These are phyloP conservation scores for Yamadazyma olivae DNA, from an alignment of 805 yeast species.

Conservation along the genomic window DNA sequence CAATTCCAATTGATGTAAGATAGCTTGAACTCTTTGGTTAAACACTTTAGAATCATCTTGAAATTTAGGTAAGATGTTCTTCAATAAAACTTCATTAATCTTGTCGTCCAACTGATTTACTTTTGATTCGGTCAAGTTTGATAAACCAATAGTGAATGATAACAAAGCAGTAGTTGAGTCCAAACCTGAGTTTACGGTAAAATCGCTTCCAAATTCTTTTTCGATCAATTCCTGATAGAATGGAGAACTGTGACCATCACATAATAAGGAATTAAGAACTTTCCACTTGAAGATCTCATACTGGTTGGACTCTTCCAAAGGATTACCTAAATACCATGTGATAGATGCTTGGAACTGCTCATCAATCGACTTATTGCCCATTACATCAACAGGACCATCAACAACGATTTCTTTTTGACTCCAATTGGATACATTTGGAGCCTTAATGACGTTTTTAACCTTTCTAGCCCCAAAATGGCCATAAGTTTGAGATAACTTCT, in stretches of 20 bases:
- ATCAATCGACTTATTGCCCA: slow-evolving; percentile 54
- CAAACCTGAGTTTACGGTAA: slow-evolving; percentile 81
- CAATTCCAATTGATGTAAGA: slow-evolving; percentile 84
- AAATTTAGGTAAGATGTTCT: slow-evolving; percentile 34
- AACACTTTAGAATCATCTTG: slow-evolving; percentile 19
- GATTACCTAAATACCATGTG: slow-evolving; percentile 84
- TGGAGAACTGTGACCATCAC: slow-evolving; percentile 92
- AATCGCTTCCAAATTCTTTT: slow-evolving; percentile 80
- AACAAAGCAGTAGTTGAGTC: slow-evolving; percentile 77
- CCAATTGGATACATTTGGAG: slow-evolving; percentile 34
- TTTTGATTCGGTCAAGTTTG: slow-evolving; percentile 56
- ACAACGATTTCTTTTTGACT: slow-evolving; percentile 27
- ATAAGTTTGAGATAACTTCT: slow-evolving; percentile 51
- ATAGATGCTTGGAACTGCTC: slow-evolving; percentile 77
- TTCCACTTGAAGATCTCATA: slow-evolving; percentile 73
- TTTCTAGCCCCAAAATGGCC: slow-evolving; percentile 50
- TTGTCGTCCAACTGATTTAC: slow-evolving; percentile 47
- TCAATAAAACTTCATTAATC: slow-evolving; percentile 45
- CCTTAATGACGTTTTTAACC: slow-evolving; percentile 24
- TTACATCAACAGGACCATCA: slow-evolving; percentile 71
- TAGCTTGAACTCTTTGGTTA: slow-evolving; percentile 64
- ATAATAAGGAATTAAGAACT: slow-evolving; percentile 63
- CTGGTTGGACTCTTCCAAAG: slow-evolving; percentile 47
- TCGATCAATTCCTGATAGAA: slow-evolving; percentile 86
- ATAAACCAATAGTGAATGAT: slow-evolving; percentile 81